Evolutionary conservation across 164 flowering plant species (phyloP).

Genomic region (Cinnamomum chago): DNA sequence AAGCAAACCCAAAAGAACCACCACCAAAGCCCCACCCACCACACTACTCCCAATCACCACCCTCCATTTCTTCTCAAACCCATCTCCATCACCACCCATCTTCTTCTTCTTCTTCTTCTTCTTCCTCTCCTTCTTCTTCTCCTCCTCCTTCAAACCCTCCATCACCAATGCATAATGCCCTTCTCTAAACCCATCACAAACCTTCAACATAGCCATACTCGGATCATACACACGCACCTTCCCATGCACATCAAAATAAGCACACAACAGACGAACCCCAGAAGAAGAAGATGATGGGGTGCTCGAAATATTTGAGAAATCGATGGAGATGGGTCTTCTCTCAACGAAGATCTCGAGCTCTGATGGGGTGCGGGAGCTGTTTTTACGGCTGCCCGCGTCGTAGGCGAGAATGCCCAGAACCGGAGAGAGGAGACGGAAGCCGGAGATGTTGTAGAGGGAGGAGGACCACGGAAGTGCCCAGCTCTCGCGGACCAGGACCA

Average conservation of each 20-base stretch:
- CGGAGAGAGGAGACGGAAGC: conserved; percentile 70
- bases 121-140: conserved; percentile 10
- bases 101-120: conserved; percentile 10
- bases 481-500: conserved; percentile 54
- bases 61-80: conserved; percentile 42
- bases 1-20: conserved; percentile 54
- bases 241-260: conserved; percentile 56
- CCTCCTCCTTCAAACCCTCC: conserved; percentile 22
- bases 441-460: conserved; percentile 45
- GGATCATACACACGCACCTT: conserved; percentile 41
- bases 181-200: conserved; percentile 43
- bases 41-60: conserved; percentile 53
- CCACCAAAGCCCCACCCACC: conserved; percentile 63
- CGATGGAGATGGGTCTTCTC: conserved; percentile 47
- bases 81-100: conserved; percentile 7
- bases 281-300: background rate
- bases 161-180: conserved; percentile 78
- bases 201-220: conserved; percentile 18
- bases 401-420: conserved; percentile 72
- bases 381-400: conserved; percentile 27
- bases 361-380: conserved; percentile 28
- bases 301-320: conserved; percentile 41
- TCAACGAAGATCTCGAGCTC: conserved; percentile 42
- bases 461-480: conserved; percentile 72
- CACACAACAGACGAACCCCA: conserved; percentile 47